Evolutionary conservation across 108 stramenopile species (phyloP).

Genomic region (Chaetoceros muelleri): DNA sequence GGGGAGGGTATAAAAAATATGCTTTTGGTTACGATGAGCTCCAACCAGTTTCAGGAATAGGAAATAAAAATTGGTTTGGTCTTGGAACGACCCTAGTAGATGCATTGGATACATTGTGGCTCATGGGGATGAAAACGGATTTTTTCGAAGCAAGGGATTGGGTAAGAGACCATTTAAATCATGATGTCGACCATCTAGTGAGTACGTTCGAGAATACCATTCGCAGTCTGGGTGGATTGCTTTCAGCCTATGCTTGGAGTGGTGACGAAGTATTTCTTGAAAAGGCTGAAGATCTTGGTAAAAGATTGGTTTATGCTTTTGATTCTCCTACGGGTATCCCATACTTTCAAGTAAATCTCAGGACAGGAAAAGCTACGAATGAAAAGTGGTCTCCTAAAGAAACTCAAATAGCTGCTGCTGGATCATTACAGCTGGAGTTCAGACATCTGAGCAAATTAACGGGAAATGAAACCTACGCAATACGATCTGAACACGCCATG

Average conservation of each 20-base stretch:
- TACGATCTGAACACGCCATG: constrained; percentile 59
- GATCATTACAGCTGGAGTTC: constrained; percentile 89
- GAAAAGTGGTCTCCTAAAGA: constrained; percentile 36
- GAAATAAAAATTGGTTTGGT: constrained; percentile 65
- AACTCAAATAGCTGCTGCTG: constrained; percentile 65
- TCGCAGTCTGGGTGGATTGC: constrained; percentile 87
- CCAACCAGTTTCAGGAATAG: constrained; percentile 34
- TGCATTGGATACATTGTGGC: constrained; percentile 92
- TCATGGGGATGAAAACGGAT: constrained; percentile 92
- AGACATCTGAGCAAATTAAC: constrained; percentile 65
- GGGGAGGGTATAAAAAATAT: constrained; percentile 51
- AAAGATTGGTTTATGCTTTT: constrained; percentile 46
- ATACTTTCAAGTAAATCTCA: constrained; percentile 35
- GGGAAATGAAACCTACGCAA: constrained; percentile 53
- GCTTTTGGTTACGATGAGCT: constrained; percentile 83
- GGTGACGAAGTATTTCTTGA: constrained; percentile 57
- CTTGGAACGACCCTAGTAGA: constrained; percentile 92
- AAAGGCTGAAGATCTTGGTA: constrained; percentile 67
- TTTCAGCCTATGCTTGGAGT: constrained; percentile 84
- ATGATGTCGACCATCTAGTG: constrained; percentile 41
- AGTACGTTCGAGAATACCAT: constrained; percentile 98
- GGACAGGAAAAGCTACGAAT: constrained; percentile 23
- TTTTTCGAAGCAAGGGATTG: constrained; percentile 83
- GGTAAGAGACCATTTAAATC: constrained; percentile 54
- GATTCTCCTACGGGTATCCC: constrained; percentile 62